Conservation (phyloP, 1,139 yeast genomes). For the Sugiyamaella paludigena region DNA sequence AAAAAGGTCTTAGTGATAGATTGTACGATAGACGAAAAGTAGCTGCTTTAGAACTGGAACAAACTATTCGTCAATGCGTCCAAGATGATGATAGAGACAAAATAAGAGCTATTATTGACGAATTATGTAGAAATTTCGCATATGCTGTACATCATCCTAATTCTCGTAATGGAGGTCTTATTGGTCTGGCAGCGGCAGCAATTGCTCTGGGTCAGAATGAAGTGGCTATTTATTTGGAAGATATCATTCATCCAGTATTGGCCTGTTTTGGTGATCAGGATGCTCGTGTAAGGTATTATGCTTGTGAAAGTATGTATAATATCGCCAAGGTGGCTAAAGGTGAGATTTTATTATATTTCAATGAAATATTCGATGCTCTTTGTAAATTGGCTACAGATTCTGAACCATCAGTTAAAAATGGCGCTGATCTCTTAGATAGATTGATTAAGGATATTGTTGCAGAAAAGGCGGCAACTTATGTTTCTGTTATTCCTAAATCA, state of each 20-base stretch:
- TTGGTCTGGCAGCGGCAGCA: slow-evolving; percentile 75
- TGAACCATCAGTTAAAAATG: slow-evolving; percentile 90
- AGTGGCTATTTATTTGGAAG: slow-evolving; percentile 71
- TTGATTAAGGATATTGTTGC: slow-evolving; percentile 92
- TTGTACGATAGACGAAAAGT: slow-evolving; percentile 92
- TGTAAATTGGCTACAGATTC: slow-evolving; percentile 87
- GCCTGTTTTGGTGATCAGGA: slow-evolving; percentile 97
- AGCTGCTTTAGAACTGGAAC: slow-evolving; percentile 88
- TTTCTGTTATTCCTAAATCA: slow-evolving; percentile 58
- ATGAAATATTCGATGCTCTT: slow-evolving; percentile 89
- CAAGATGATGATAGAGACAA: slow-evolving; percentile 65
- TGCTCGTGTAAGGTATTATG: slow-evolving; percentile 92
- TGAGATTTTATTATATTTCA: slow-evolving; percentile 84
- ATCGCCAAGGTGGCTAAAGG: slow-evolving; percentile 97
- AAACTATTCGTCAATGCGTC: slow-evolving; percentile 68
- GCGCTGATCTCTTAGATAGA: slow-evolving; percentile 90
- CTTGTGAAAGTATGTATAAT: slow-evolving; percentile 94
- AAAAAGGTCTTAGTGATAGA: slow-evolving; percentile 83
- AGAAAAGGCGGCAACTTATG: slow-evolving; percentile 88
- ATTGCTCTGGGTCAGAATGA: slow-evolving; percentile 74
- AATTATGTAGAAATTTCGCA: slow-evolving; percentile 65
- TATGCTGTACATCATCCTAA: slow-evolving; percentile 76
- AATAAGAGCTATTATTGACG: slow-evolving; percentile 65
- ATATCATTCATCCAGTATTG: slow-evolving; percentile 86
- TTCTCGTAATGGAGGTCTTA: slow-evolving; percentile 72